Base-by-base conservation (phyloP, 2,329 filamentous ascomycete species). In the Trichoderma lentiforme region DNA sequence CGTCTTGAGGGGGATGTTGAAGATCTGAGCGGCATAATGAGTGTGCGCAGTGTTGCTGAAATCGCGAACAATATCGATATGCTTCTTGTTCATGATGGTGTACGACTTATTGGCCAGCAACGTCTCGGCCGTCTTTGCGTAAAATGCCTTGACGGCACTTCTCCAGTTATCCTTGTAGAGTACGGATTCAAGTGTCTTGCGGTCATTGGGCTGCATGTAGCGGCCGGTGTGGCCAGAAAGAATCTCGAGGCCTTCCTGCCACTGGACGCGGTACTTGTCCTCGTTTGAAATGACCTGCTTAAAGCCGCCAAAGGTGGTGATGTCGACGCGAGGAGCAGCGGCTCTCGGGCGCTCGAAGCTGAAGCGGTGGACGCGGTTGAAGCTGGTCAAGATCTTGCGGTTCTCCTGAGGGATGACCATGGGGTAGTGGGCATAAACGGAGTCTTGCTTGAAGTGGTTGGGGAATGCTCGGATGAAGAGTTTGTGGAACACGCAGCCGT, bases 401-500 rank as follows among this genome's bases (percentile, higher is more conserved):
- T 93, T 96, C 78, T 95, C 93, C 0, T 84, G 83, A 0, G 93
- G 93, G 2, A 92, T 90, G 3, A 84, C 82, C 87, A 89, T 89
- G n/a, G 90, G 92, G 78, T 91, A 94, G 78, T 95, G 92, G 0
- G 92, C 93, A 74, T 95, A 97, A 70, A 95, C 89, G 0, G 92
- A 94, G 82, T 96, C 91, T 24, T 86, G 82, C 78, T 88, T 89
- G 86, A 95, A 95, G 82, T 94, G 91, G 74, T 92, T 87, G 1
- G 93, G 94, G 84, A 97, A 94, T 0, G 93, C 92, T 6, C 91
- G 88, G 43, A 93, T 84, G 79, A 95, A 91, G 43, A 97, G 86
- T 84, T 96, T 97, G 85, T 95, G 94, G 81, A 95, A 93, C 14
- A 94, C 89, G 75, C 92, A 94, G 61, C 94, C 93, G 78, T 96